Evolutionary conservation across 306 rosid species (phyloP), one percentile per base, ranked within the genome.

Genomic region (Lathyrus oleraceus): DNA sequence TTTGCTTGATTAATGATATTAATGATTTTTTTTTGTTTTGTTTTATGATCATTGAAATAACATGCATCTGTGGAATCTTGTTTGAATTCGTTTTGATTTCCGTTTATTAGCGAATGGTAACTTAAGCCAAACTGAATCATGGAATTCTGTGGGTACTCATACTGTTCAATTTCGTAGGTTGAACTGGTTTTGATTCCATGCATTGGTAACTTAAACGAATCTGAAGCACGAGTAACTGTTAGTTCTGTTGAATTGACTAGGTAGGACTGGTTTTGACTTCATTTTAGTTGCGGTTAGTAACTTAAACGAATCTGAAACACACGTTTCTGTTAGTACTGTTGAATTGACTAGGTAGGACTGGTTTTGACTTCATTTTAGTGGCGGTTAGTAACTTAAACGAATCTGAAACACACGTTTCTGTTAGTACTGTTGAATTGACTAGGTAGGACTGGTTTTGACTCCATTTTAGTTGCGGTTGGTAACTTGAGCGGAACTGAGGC

Each of bases 321-420:
- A 15, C 35, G 70, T 23, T 79, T 73, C 71, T 4, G 65, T 19
- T 71, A 21, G 53, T 72, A 8, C 42, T 65, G 67, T 42, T 78
- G 53, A 35, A 6, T 57, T 53, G 56, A 49, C 56, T 17, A 5
- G 61, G 61, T 25, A 56, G 61, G 61, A 25, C 61, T 13, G 19
- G 48, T 48, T 73, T 59, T 38, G 23, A 51, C 21, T 74, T 44
- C 13, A 3, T 23, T 42, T 59, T n/a, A 52, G 43, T 43, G 20
- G 61, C 1, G 52, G 48, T 40, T 32, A 27, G 14, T 60, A 4
- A 30, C 2, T 32, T 44, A 47, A 60, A 45, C 25, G 70, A 49
- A 78, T 12, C 53, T 52, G 71, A 67, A 51, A 12, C 48, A 14
- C 11, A 9, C 23, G 70, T 23, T 79, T 73, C 71, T 4, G 65